A percentile compares a stretch with the other conserved stretches of the same genome.
These are phyloP conservation scores for Betula pendula DNA, from an alignment of 306 rosid species.

Conservation along the genomic window DNA sequence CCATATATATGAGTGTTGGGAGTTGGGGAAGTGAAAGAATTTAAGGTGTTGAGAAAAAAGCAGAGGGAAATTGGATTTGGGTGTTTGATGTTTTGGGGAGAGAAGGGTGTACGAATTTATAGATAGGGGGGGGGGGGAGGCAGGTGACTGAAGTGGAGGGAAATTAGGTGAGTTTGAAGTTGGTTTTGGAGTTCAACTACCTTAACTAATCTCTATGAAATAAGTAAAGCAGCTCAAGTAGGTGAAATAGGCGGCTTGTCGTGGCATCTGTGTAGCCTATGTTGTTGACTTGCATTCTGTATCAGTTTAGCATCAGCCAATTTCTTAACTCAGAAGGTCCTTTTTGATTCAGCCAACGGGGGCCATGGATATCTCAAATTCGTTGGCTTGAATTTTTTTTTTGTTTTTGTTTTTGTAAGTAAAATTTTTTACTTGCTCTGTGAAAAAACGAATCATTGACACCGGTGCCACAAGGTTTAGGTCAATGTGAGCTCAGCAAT, in stretches of 20 bases:
- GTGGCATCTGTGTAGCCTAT: conserved; percentile 17
- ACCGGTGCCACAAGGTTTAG: too few relatives aligned
- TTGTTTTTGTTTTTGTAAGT: too few relatives aligned
- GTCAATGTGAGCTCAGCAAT: too few relatives aligned
- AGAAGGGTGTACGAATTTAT: conserved; percentile 48
- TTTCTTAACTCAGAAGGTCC: background rate
- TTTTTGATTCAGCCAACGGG: background rate
- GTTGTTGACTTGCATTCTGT: conserved; percentile 26
- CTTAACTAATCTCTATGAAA: conserved; percentile 39
- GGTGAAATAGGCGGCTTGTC: conserved; percentile 31
- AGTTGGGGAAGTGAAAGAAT: background rate
- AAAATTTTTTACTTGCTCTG: too few relatives aligned
- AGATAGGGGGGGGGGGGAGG: conserved; percentile 25
- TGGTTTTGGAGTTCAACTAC: conserved; percentile 84
- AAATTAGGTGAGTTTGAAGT: conserved; percentile 34
- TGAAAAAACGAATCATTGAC: too few relatives aligned
- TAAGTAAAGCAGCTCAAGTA: conserved; percentile 27
- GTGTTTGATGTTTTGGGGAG: conserved; percentile 24
- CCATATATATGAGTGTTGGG: conserved; percentile 44
- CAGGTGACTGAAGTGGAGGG: conserved; percentile 23
- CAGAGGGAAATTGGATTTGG: conserved; percentile 13
- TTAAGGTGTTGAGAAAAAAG: conserved; percentile 1
- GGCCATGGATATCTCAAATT: background rate
- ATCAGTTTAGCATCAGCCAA: conserved; percentile 17
- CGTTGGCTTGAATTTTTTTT: too few relatives aligned